Evolutionary conservation across 768 basidiomycete species (phyloP).

Genomic region (Lentinula lateritia): DNA sequence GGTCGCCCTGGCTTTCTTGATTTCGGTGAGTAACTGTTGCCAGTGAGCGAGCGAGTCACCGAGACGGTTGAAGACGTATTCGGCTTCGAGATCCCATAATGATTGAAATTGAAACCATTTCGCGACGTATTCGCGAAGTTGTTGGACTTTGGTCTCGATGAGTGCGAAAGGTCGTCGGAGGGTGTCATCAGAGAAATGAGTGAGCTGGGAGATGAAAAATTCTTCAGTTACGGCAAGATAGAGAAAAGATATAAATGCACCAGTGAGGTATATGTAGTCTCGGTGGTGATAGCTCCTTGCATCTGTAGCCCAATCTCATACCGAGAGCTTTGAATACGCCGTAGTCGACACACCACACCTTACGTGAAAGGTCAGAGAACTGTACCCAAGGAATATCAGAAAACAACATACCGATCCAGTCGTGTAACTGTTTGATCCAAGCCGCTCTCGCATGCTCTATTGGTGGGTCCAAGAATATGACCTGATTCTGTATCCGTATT

Average conservation of each 20-base stretch:
- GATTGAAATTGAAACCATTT: slow-evolving; percentile 99
- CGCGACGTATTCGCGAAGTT: slow-evolving; percentile 85
- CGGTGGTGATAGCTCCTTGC: slow-evolving; percentile 52
- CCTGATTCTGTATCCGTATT: slow-evolving; percentile 97
- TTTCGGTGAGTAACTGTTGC: slow-evolving; percentile 95
- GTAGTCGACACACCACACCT: slow-evolving; percentile 85
- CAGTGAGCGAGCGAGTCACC: slow-evolving; percentile 91
- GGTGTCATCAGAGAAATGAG: slow-evolving; percentile 64
- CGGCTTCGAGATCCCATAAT: slow-evolving; percentile 95
- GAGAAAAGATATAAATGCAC: slow-evolving; percentile 35
- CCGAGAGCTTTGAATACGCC: slow-evolving; percentile 87
- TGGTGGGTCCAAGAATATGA: slow-evolving; percentile 97
- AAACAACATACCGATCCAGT: slow-evolving; percentile 64
- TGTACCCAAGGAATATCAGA: no score
- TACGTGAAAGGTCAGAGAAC: neutral
- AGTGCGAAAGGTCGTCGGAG: slow-evolving; percentile 79
- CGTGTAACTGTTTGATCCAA: slow-evolving; percentile 87
- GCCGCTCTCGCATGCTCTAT: slow-evolving; percentile 89
- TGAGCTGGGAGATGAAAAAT: slow-evolving; percentile 44
- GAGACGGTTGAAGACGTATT: slow-evolving; percentile 92
- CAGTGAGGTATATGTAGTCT: slow-evolving; percentile 79
- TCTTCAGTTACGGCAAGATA: neutral
- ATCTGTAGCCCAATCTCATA: slow-evolving; percentile 97
- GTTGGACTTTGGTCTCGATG: slow-evolving; percentile 83
- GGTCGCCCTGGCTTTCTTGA: slow-evolving; percentile 92